A percentile compares a stretch with the other conserved stretches of the same genome.
phyloP scores from a whole-genome alignment of 2,329 filamentous ascomycete genomes.

The Ophiosphaerella korrae region DNA sequence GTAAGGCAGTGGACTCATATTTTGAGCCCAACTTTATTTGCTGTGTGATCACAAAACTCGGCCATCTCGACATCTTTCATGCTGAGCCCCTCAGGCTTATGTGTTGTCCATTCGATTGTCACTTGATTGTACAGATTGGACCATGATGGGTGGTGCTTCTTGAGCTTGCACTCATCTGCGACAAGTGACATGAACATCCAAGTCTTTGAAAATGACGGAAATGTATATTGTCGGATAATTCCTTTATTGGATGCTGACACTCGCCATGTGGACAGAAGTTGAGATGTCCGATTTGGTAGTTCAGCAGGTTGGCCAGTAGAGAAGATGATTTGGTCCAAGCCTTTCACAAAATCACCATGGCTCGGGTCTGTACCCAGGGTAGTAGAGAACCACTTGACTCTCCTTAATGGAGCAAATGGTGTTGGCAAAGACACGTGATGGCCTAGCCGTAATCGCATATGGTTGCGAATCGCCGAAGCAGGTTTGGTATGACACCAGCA shows the following conservation, averaged over 20 bases:
- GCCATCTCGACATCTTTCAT: constrained; percentile 46
- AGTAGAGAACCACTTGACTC: constrained; percentile 12
- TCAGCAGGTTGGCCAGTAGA: constrained; percentile 34
- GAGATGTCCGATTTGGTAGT: constrained; percentile 28
- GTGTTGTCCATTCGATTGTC: constrained; percentile 45
- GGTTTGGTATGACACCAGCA: constrained; percentile 14
- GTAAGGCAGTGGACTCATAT: not conserved
- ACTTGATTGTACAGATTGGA: constrained; percentile 42
- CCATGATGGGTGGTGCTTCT: constrained; percentile 43
- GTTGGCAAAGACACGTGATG: not conserved
- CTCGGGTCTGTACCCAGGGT: not conserved
- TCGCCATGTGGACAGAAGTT: constrained; percentile 32
- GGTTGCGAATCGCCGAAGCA: constrained; percentile 4
- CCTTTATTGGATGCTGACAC: constrained; percentile 29
- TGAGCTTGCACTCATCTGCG: constrained; percentile 40
- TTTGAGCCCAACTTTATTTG: constrained; percentile 35
- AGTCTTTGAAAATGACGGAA: constrained; percentile 37
- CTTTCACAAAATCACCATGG: not conserved
- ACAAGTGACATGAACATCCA: constrained; percentile 43
- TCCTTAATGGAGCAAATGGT: constrained; percentile 1
- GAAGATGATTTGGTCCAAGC: constrained; percentile 27
- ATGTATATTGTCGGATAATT: constrained; percentile 34
- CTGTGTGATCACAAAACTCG: constrained; percentile 40
- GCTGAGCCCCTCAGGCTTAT: constrained; percentile 40
- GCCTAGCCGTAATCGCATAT: not conserved